These are phyloP conservation scores for Cladophialophora immunda DNA, from an alignment of 2,329 filamentous ascomycete species.

Conservation along the genomic window DNA sequence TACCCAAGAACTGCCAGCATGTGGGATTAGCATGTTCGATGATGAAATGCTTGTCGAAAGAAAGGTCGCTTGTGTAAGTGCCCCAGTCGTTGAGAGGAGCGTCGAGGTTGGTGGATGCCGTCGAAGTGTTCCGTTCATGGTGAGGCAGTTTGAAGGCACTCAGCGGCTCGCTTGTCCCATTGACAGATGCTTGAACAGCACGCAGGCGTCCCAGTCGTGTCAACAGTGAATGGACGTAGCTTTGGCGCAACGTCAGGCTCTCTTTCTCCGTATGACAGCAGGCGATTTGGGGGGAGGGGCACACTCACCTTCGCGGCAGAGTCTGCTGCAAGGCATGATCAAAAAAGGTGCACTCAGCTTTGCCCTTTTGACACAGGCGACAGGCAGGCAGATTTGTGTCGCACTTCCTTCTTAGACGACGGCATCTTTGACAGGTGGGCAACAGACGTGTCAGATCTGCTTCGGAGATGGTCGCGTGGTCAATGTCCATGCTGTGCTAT, in stretches of 20 bases:
- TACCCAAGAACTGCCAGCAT: slow-evolving; percentile 42
- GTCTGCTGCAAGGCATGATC: slow-evolving; percentile 43
- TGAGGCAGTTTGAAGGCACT: slow-evolving; percentile 23
- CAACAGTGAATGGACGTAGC: slow-evolving; percentile 43
- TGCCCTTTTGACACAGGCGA: slow-evolving; percentile 43
- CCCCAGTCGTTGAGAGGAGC: slow-evolving; percentile 35
- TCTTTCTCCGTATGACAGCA: neutral
- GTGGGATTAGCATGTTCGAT: slow-evolving; percentile 41
- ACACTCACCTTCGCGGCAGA: slow-evolving; percentile 41
- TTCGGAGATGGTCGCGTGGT: slow-evolving; percentile 42
- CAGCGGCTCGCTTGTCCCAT: slow-evolving; percentile 29
- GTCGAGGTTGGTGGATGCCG: slow-evolving; percentile 28
- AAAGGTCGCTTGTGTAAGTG: slow-evolving; percentile 39
- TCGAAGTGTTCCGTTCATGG: slow-evolving; percentile 30
- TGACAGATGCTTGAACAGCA: slow-evolving; percentile 38
- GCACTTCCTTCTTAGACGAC: slow-evolving; percentile 42
- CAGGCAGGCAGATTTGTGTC: slow-evolving; percentile 43
- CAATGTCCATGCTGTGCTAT: slow-evolving; percentile 34
- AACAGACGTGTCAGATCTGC: slow-evolving; percentile 41
- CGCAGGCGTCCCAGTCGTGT: slow-evolving; percentile 38
- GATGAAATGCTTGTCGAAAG: slow-evolving; percentile 43
- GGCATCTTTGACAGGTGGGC: slow-evolving; percentile 43
- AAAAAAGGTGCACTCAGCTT: slow-evolving; percentile 44
- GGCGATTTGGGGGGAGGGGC: neutral
- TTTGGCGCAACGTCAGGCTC: slow-evolving; percentile 18